Conservation (phyloP, 2,329 filamentous ascomycete species). For the Arthroderma uncinatum region DNA sequence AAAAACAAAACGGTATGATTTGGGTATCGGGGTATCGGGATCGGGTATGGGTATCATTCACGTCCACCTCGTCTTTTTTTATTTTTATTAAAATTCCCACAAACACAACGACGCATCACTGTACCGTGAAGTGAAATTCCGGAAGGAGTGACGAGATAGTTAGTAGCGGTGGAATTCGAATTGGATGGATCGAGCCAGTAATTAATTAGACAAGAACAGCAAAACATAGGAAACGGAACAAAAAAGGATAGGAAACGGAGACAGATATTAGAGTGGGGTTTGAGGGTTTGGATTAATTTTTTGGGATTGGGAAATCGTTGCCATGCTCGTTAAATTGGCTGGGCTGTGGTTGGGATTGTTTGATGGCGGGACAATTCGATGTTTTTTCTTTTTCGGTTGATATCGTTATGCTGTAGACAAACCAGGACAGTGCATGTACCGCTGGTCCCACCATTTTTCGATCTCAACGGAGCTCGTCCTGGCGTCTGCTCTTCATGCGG, state of each 20-base stretch:
- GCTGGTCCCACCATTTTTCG: constrained; percentile 34
- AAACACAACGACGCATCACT: constrained; percentile 10
- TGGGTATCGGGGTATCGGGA: constrained; percentile 15
- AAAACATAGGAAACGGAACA: constrained; percentile 7
- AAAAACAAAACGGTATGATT: constrained; percentile 11
- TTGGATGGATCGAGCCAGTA: background rate
- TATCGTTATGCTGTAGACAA: constrained; percentile 14
- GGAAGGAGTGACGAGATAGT: background rate
- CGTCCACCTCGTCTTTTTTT: constrained; percentile 16
- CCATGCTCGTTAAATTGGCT: constrained; percentile 1
- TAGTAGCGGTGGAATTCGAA: background rate
- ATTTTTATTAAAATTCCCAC: constrained; percentile 10
- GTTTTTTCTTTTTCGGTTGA: constrained; percentile 5
- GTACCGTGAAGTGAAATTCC: too few relatives aligned
- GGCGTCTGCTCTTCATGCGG: constrained; percentile 30
- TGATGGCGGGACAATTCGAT: background rate
- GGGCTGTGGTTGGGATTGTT: background rate
- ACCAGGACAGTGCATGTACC: constrained; percentile 23
- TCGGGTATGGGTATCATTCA: constrained; percentile 17
- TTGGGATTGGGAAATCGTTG: background rate
- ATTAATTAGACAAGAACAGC: constrained; percentile 7
- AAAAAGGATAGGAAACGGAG: constrained; percentile 1
- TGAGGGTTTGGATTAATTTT: background rate
- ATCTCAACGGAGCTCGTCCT: constrained; percentile 28
- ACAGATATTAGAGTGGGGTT: constrained; percentile 5